Conservation (phyloP, 192 early-diverging fungal species). For the Anaeromyces robustus region DNA sequence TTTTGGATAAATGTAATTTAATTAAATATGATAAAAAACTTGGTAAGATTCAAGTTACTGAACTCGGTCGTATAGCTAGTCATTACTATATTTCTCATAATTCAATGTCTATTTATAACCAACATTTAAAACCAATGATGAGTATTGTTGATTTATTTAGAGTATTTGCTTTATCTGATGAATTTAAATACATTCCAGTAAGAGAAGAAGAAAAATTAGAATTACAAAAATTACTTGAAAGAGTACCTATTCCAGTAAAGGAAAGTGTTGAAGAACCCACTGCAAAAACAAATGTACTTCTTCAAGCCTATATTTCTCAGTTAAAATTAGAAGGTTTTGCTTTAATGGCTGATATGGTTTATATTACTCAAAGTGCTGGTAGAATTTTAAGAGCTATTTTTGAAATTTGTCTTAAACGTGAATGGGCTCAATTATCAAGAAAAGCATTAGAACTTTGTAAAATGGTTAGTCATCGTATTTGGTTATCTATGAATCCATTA, state of each 20-base stretch:
- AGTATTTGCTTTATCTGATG: conserved; percentile 74
- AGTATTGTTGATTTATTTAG: conserved; percentile 77
- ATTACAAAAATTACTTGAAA: conserved; percentile 68
- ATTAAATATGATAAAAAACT: conserved; percentile 90
- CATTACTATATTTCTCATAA: conserved; percentile 88
- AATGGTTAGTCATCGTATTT: conserved; percentile 82
- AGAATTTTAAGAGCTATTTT: conserved; percentile 91
- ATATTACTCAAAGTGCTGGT: conserved; percentile 88
- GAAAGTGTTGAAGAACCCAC: conserved; percentile 77
- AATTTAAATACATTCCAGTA: conserved; percentile 89
- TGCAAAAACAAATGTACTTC: conserved; percentile 83
- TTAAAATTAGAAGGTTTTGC: conserved; percentile 87
- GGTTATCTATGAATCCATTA: conserved; percentile 90
- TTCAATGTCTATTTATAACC: conserved; percentile 88
- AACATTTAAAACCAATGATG: conserved; percentile 82
- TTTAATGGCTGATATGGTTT: conserved; percentile 93
- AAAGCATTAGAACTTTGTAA: conserved; percentile 87
- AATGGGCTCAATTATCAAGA: conserved; percentile 84
- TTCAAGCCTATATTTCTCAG: conserved; percentile 92
- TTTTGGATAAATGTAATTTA: conserved; percentile 80
- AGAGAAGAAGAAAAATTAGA: conserved; percentile 89
- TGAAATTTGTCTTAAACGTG: conserved; percentile 84
- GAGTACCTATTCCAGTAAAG: conserved; percentile 92
- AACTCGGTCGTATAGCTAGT: conserved; percentile 87
- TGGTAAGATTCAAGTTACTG: conserved; percentile 74